Base-by-base conservation (phyloP, 202 grass and related monocot genomes). In the Digitaria exilis region DNA sequence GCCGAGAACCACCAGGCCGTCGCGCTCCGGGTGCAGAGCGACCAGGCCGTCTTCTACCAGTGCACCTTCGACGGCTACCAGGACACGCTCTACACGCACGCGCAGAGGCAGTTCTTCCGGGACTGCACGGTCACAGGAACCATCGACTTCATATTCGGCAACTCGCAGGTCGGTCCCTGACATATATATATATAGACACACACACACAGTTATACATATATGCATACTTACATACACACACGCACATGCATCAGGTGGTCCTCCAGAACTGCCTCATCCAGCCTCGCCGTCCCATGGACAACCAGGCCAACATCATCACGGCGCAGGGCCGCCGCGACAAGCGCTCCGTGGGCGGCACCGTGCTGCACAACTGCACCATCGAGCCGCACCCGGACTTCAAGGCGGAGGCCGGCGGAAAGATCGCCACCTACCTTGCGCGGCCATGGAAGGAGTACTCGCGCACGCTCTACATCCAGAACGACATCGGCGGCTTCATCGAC, bases 91-190 rank as follows among this genome's bases (percentile, higher is more conserved):
- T 98, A 98, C 87, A 88, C 89, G 4, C 96, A 98, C 85, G 87
- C 90, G 43, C 80, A 88, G 55, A 80, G 95, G 0, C 95, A 97
- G 86, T 97, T 93, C 90, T 97, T 93, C 86, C 81, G 92, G 0
- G 92, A 93, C 4, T 97, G 95, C 86, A 89, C 82, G 1, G 35
- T 97, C 56, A 72, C 88, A 0, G 92, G 95, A 4, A 97, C 95
- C 45, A 90, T 97, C 55, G 95, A 97, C 82, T 97, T 97, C 86
- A 94, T 97, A 79, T 97, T 97, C 74, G 90, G 95, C 30, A 93
- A 98, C 82, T 88, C 95, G 3, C 82, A 89, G 37, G 37, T 37
- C 35, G 5, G 35, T 37, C 35, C n/a, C n/a, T n/a, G n/a, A 34
- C 4, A 34, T 34, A 34, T 2, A 34, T 34, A 34, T 34, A 34